Evolutionary conservation across 345 rosid species (phyloP), one percentile per base, ranked within the genome.

Genomic region (Bruguiera sexangula): DNA sequence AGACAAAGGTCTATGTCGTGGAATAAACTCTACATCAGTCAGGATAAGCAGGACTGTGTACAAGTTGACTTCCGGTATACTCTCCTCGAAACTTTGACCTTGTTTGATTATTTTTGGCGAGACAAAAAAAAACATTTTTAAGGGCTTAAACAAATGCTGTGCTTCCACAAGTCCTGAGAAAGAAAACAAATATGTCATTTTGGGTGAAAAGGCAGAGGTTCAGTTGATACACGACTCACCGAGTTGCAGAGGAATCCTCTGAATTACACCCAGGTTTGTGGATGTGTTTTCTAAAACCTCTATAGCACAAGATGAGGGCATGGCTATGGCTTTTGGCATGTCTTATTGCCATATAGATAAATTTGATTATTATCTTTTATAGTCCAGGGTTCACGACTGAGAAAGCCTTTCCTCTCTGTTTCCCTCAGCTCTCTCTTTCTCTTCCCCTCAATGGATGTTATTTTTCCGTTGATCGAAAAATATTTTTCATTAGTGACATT

Each of bases 1-100:
- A 2, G 99, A 92, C 85, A 95, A 95, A 84, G 97, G 98, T 83
- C 94, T 92, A 3, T 92, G 99, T 75, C 98, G 99, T 80, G 98
- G 98, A 64, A 95, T 95, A 69, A 92, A 95, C 91, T 87, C 98
- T 59, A 95, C 96, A 34, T 78, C 88, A 27, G 99, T 95, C 63
- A 95, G 85, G 84, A 76, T 77, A 66, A 86, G 98, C 94, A 92
- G 76, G 83, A 91, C 83, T 69, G 36, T 95, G 46, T 61, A 81
- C 85, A 88, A 83, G 78, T 20, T 95, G 80, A 81, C 65, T 67
- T 73, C 94, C 67, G 99, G 99, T 95, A 85, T 51, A 62, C 70
- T 66, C 69, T 54, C 26, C 27, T 54, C 21, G 22, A 11, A 54
- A 5, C 26, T 9, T n/a, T 21, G 5, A 59, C 26, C 27, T 13